Evolutionary conservation across 768 basidiomycete species (phyloP).

Genomic region (Agaricus blazei): DNA sequence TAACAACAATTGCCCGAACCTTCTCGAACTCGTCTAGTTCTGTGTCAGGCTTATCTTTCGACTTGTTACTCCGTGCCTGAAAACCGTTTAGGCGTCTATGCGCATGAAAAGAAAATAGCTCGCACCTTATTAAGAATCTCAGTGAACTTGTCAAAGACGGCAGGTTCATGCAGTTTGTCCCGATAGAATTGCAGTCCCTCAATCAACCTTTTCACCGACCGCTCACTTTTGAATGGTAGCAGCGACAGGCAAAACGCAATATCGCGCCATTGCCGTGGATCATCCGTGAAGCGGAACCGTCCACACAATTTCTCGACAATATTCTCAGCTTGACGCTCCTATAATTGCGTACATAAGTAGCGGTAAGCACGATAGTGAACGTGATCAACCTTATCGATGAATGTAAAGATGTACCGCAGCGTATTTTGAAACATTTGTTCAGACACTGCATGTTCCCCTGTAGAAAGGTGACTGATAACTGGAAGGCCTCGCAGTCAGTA

Average conservation of each 20-base stretch:
- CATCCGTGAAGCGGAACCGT: constrained; percentile 83
- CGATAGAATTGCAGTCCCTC: constrained; percentile 91
- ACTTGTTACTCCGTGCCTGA: constrained; percentile 86
- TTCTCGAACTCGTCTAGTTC: constrained; percentile 94
- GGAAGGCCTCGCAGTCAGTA: constrained; percentile 10
- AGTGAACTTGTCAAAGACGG: constrained; percentile 74
- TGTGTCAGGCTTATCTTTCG: constrained; percentile 85
- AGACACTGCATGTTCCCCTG: constrained; percentile 86
- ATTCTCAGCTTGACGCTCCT: constrained; percentile 98
- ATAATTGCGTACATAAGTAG: not conserved
- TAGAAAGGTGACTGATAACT: constrained; percentile 95
- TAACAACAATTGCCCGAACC: constrained; percentile 31
- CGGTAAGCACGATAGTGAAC: not conserved
- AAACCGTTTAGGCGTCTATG: not conserved
- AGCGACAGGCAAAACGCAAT: constrained; percentile 94
- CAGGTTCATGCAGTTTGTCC: constrained; percentile 89
- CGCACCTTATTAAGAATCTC: constrained; percentile 89
- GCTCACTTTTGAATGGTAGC: constrained; percentile 94
- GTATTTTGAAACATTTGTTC: constrained; percentile 91
- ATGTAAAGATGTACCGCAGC: constrained; percentile 92
- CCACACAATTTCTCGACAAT: constrained; percentile 98
- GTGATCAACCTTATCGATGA: constrained; percentile 84
- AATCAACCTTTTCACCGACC: constrained; percentile 93
- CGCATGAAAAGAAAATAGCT: not conserved
- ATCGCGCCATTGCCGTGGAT: constrained; percentile 94